Evolutionary conservation across 2,329 filamentous ascomycete genomes (phyloP), one percentile per base, ranked within the genome.

Genomic region (Botrytis fragariae): DNA sequence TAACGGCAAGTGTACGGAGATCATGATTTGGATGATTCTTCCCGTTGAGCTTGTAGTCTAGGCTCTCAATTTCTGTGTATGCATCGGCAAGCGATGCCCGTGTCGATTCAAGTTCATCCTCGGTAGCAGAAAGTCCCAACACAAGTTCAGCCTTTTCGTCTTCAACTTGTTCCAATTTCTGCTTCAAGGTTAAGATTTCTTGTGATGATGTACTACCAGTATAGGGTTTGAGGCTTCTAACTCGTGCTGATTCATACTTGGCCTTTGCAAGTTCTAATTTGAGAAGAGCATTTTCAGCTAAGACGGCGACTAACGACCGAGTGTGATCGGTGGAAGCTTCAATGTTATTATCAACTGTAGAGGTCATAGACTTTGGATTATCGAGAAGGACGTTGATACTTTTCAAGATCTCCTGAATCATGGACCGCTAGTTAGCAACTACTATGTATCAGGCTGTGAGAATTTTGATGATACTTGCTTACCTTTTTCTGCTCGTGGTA

Each of bases 181-280:
- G 48, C 48, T 5, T 51, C 48, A 51, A 51, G 25, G 4, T 1
- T 12, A n/a, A 51, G 48, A 12, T 3, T 51, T 51, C 48, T 51
- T 51, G 48, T n/a, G 25, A n/a, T 51, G 48, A n/a, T 10, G 25
- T 51, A n/a, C 4, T 10, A n/a, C 4, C 1, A 51, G 1, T 25
- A 0, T 6, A 2, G 12, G 9, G 0, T 14, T 4, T 14, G 25
- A 4, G 3, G 25, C 25, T n/a, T n/a, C 1, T 3, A 51, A 10
- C 29, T 18, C 3, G 20, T 51, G 0, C 22, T 29, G 51, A 37
- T 16, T 18, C 32, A 4, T n/a, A 22, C 16, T 51, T 10, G 44
- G 22, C 25, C 8, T n/a, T 37, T 10, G 32, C 4, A 32, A 67
- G 44, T 67, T 67, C 1, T 5, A 3, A 2, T 32, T 64, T 29